Conservation (phyloP, 2,329 filamentous ascomycete genomes). For the Parascedosporium putredinis region DNA sequence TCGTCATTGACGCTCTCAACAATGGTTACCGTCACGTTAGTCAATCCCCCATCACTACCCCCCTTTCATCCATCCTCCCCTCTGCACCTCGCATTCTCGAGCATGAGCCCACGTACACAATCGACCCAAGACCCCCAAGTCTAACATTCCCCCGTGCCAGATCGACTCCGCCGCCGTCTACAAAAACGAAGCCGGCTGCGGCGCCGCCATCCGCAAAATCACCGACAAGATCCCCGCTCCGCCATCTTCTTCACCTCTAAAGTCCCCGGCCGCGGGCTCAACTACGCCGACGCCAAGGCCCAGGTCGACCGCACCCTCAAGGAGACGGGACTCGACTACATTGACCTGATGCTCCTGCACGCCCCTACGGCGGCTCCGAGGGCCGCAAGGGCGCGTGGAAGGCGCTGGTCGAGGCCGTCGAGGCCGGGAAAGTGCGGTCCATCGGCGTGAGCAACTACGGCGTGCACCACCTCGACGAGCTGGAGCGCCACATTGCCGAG, state of each 20-base stretch:
- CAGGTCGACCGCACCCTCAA: conserved; percentile 54
- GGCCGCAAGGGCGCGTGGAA: conserved; percentile 50
- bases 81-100: background rate
- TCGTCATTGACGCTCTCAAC: conserved; percentile 34
- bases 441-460: conserved; percentile 59
- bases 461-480: conserved; percentile 50
- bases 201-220: conserved; percentile 28
- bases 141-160: conserved; percentile 16
- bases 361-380: conserved; percentile 47
- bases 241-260: conserved; percentile 48
- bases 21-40: conserved; percentile 43
- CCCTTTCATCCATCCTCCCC: background rate
- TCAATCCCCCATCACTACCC: too few relatives aligned
- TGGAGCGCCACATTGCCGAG: conserved; percentile 48
- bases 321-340: conserved; percentile 52
- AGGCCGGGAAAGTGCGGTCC: conserved; percentile 49
- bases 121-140: background rate
- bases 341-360: conserved; percentile 57
- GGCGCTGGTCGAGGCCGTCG: conserved; percentile 52
- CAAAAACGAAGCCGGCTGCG: conserved; percentile 38
- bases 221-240: conserved; percentile 29
- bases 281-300: conserved; percentile 54
- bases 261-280: conserved; percentile 31
- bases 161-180: conserved; percentile 45
- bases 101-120: too few relatives aligned